Evolutionary conservation across 1,284 basidiomycete species (phyloP).

Genomic region (Tilletia setariae): DNA sequence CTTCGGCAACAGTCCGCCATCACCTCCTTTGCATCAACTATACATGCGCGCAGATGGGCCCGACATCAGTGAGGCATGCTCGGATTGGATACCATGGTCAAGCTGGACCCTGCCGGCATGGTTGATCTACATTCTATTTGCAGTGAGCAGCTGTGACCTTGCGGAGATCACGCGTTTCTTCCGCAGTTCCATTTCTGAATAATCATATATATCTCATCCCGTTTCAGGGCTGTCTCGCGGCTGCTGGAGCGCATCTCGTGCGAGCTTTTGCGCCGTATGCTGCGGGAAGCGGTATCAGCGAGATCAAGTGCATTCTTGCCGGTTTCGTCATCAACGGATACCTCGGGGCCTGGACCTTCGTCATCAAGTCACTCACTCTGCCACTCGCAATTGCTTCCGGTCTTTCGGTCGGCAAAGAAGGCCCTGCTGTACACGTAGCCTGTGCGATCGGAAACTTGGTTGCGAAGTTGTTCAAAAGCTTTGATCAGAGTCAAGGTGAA

Average conservation of each 20-base stretch:
- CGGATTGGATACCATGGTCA: constrained; percentile 93
- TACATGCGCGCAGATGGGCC: not conserved
- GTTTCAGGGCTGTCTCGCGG: constrained; percentile 24
- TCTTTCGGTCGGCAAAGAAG: constrained; percentile 66
- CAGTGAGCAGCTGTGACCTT: constrained; percentile 47
- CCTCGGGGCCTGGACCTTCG: constrained; percentile 57
- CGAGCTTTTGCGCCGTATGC: constrained; percentile 86
- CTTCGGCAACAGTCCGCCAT: constrained; percentile 15
- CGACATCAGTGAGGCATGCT: constrained; percentile 66
- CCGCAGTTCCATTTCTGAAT: not conserved
- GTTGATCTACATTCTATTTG: constrained; percentile 81
- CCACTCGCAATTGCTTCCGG: constrained; percentile 22
- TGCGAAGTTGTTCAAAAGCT: constrained; percentile 68
- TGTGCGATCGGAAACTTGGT: constrained; percentile 92
- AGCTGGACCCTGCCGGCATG: constrained; percentile 70
- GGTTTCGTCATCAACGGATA: constrained; percentile 93
- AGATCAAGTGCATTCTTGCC: constrained; percentile 96
- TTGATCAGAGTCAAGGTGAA: constrained; percentile 73
- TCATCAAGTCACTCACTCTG: constrained; percentile 14
- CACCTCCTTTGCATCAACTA: not conserved
- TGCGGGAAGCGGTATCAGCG: constrained; percentile 95
- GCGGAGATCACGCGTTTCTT: not conserved
- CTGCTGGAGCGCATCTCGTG: constrained; percentile 72
- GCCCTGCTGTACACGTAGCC: constrained; percentile 93
- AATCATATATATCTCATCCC: not conserved